Base-by-base conservation (phyloP, 2,329 filamentous ascomycete species). In the Pseudopithomyces maydicus region DNA sequence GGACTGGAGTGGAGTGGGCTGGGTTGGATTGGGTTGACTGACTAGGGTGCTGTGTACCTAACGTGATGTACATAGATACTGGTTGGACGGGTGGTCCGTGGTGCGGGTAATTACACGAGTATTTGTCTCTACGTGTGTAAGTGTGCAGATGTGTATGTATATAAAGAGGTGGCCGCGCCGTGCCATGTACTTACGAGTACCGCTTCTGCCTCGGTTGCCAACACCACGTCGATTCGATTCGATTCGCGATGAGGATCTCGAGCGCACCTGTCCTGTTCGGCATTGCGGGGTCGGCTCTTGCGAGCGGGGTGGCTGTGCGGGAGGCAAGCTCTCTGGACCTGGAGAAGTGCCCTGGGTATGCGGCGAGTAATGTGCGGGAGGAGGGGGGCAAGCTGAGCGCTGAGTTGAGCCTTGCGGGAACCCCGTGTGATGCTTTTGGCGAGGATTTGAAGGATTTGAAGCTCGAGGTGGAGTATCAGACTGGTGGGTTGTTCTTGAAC, bases 361-460 rank as follows among this genome's bases (percentile, higher is more conserved):
- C 71, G 33, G 88, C 87, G 1, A 83, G 80, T 43, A 85, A 88
- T 70, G 80, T 90, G 12, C 71, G 79, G 49, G 73, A 80, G 48
- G 82, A 79, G 0, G 68, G 71, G 23, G 78, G 77, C 48, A 85
- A 84, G 11, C 77, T 94, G 46, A 89, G 84, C 1, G 91, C 90
- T 0, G 82, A 89, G 58, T 78, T 96, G 48, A 80, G 76, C 3
- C 81, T 96, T 14, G 89, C 89, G 3, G 90, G 90, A 0, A 69
- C 80, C 4, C 80, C 88, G 10, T 88, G 86, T 72, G 83, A 88
- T 69, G 77, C 79, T 15, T 88, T 87, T 62, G 84, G 86, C 33
- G 76, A 76, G 2, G 86, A 89, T 65, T 55, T 88, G 52, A 70
- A 76, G 32, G 74, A 82, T 52, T 72, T 88, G 62, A 84, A 77